Conservation (phyloP, 2,329 filamentous ascomycete species). For the Xylariaceae sp. region DNA sequence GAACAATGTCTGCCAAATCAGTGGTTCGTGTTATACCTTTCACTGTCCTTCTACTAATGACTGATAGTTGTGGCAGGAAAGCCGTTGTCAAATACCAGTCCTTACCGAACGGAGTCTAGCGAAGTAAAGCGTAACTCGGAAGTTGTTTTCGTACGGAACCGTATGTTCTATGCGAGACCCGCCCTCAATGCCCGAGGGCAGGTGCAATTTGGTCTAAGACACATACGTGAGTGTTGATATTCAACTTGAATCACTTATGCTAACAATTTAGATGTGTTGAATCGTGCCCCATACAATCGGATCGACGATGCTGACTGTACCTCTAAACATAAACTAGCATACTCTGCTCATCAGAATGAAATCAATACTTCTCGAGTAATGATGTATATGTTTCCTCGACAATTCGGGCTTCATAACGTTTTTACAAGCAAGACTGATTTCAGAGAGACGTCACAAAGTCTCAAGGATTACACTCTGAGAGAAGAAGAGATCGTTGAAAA, state of each 20-base stretch:
- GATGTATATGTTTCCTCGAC: slow-evolving; percentile 91
- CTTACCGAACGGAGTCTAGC: slow-evolving; percentile 15
- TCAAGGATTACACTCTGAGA: slow-evolving; percentile 82
- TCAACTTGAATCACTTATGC: background rate
- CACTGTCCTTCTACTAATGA: background rate
- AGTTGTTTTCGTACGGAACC: slow-evolving; percentile 74
- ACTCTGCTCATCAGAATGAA: slow-evolving; percentile 34
- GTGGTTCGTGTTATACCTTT: slow-evolving; percentile 55
- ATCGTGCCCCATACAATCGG: slow-evolving; percentile 55
- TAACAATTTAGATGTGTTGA: slow-evolving; percentile 68
- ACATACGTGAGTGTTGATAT: slow-evolving; percentile 66
- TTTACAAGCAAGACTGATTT: slow-evolving; percentile 70
- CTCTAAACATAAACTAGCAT: slow-evolving; percentile 1
- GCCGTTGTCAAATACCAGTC: slow-evolving; percentile 49
- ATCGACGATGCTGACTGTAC: slow-evolving; percentile 8
- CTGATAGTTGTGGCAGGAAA: slow-evolving; percentile 37
- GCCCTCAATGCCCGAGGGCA: slow-evolving; percentile 65
- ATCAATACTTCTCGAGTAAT: slow-evolving; percentile 67
- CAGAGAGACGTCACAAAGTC: slow-evolving; percentile 65
- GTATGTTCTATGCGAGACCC: slow-evolving; percentile 82
- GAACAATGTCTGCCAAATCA: slow-evolving; percentile 74
- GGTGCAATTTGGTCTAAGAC: slow-evolving; percentile 72
- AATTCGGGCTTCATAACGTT: slow-evolving; percentile 90
- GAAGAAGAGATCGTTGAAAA: slow-evolving; percentile 70
- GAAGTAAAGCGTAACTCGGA: slow-evolving; percentile 38